Percentiles rank a stretch among this genome's conserved stretches.
Evolutionary conservation across 768 basidiomycete genomes (phyloP).

Genomic region (Lentinula raphanica): DNA sequence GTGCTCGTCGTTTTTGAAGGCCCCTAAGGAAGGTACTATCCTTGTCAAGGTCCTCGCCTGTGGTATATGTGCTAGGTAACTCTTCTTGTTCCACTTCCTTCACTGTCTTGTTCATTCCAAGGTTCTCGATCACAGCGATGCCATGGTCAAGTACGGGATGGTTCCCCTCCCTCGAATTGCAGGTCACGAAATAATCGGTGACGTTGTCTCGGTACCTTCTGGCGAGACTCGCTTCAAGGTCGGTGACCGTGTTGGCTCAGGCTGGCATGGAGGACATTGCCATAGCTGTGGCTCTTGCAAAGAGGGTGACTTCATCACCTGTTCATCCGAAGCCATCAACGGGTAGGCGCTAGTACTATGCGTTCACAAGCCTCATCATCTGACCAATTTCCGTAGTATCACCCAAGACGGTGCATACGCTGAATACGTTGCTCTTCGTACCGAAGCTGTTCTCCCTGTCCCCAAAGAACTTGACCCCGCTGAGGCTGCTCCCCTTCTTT

Average conservation of each 20-base stretch:
- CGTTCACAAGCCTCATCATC: not conserved
- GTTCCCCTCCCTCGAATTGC: not conserved
- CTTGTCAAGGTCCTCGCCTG: slow-evolving; percentile 2
- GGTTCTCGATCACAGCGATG: not conserved
- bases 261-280: slow-evolving; percentile 1
- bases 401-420: not conserved
- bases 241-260: not conserved
- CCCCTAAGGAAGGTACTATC: not conserved
- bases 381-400: not conserved
- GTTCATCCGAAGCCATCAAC: not conserved
- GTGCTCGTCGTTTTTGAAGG: not conserved
- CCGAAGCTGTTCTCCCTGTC: not conserved
- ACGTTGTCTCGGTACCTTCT: not conserved
- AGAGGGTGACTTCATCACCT: not conserved
- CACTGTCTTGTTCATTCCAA: not conserved
- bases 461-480: not conserved
- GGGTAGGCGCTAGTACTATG: not conserved
- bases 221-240: not conserved
- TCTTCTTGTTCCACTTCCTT: not conserved
- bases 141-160: not conserved
- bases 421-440: slow-evolving; percentile 1
- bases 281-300: not conserved
- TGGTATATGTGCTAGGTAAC: not conserved
- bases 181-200: not conserved
- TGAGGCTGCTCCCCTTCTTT: slow-evolving; percentile 2